Percentiles rank a stretch among this genome's conserved stretches.
Evolutionary conservation across 2,329 filamentous ascomycete genomes (phyloP).

Genomic region (Scedosporium minutisporum): DNA sequence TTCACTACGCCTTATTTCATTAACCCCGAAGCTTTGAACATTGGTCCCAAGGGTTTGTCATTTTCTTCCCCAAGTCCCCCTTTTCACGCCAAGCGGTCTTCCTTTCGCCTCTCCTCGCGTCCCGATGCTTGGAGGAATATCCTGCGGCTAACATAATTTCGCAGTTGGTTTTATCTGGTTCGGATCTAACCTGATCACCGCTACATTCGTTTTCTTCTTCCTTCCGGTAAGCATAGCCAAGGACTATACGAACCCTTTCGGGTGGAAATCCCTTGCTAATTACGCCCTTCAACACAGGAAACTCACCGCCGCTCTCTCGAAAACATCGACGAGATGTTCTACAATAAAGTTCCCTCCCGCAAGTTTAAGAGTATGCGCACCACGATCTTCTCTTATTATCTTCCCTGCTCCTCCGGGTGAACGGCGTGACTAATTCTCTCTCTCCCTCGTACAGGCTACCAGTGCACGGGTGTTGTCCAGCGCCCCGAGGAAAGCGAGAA

Average conservation of each 20-base stretch:
- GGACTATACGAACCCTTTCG: not conserved
- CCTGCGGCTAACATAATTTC: conserved; percentile 2
- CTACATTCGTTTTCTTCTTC: conserved; percentile 9
- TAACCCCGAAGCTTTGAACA: conserved; percentile 8
- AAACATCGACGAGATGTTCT: conserved; percentile 10
- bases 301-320: conserved; percentile 10
- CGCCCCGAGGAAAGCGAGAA: conserved; percentile 3
- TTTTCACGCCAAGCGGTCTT: not conserved
- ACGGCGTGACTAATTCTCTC: not conserved
- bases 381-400: not conserved
- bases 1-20: conserved; percentile 9
- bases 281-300: conserved; percentile 3
- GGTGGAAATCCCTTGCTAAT: not conserved
- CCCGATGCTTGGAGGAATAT: not conserved
- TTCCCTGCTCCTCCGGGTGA: not conserved
- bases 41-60: conserved; percentile 8
- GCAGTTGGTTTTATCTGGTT: conserved; percentile 9
- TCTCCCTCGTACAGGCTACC: conserved; percentile 6
- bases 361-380: conserved; percentile 8
- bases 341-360: conserved; percentile 8
- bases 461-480: conserved; percentile 7
- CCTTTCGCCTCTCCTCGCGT: not conserved
- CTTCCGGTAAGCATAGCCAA: conserved; percentile 7
- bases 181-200: conserved; percentile 8
- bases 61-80: not conserved